Percentiles rank a stretch among this genome's conserved stretches.
Conservation (phyloP, 805 yeast genomes). For the Myxozyma kluyveri region DNA sequence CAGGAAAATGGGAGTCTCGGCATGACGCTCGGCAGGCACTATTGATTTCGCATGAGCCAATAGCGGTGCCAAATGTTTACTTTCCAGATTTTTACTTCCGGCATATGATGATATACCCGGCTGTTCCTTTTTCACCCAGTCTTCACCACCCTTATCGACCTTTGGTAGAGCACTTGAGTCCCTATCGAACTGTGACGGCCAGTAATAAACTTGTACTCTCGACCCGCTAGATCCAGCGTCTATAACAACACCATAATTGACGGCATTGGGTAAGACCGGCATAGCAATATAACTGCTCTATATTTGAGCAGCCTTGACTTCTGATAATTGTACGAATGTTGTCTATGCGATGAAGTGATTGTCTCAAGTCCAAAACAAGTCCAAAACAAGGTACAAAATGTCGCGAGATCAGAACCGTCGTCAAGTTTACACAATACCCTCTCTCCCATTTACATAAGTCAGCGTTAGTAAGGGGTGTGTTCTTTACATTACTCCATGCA, state of each 20-base stretch:
- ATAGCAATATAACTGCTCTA: too few species aligned
- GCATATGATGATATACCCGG: constrained; percentile 83
- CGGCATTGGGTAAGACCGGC: constrained; percentile 1
- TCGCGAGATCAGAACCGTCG: too few species aligned
- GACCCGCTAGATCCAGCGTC: constrained; percentile 98
- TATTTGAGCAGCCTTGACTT: too few species aligned
- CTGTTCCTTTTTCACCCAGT: constrained; percentile 67
- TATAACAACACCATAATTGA: constrained; percentile 74
- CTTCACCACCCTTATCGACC: constrained; percentile 53
- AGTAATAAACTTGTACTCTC: constrained; percentile 74
- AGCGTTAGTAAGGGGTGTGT: too few species aligned
- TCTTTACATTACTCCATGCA: too few species aligned
- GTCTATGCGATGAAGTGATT: too few species aligned
- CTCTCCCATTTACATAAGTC: too few species aligned
- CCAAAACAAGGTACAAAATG: too few species aligned
- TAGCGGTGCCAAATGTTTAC: constrained; percentile 62
- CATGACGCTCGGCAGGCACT: constrained; percentile 60
- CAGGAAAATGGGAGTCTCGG: constrained; percentile 80
- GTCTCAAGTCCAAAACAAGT: too few species aligned
- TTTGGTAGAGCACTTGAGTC: constrained; percentile 44
- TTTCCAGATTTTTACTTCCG: constrained; percentile 58
- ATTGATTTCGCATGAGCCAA: constrained; percentile 65
- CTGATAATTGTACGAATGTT: too few species aligned
- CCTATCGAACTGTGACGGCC: constrained; percentile 46
- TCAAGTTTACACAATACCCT: too few species aligned